Evolutionary conservation across 768 basidiomycete species (phyloP).

Genomic region (Hirschioporus abietinus): DNA sequence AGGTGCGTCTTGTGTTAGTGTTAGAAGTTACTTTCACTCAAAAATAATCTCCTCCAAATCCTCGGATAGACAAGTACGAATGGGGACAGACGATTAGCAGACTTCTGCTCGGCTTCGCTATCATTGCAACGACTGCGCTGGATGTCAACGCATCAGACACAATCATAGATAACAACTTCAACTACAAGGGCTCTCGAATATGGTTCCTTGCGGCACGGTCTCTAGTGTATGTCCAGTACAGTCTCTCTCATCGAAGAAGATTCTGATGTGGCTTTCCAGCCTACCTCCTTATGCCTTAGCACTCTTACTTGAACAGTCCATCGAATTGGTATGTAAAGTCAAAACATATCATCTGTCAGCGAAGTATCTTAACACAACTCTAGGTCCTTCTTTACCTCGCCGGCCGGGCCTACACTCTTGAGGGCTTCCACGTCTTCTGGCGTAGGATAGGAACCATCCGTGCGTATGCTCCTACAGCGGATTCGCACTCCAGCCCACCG

Average conservation of each 20-base stretch:
- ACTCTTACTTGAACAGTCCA: background rate
- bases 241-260: background rate
- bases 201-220: background rate
- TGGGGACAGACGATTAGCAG: slow-evolving; percentile 1
- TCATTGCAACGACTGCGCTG: background rate
- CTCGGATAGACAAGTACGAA: slow-evolving; percentile 1
- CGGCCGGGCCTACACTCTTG: background rate
- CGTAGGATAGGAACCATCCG: background rate
- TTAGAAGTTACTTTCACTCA: background rate
- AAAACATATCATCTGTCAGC: background rate
- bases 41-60: background rate
- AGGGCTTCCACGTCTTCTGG: background rate
- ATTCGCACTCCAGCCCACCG: background rate
- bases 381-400: background rate
- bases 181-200: background rate
- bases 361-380: background rate
- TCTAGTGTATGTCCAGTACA: background rate
- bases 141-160: background rate
- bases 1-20: background rate
- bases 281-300: background rate
- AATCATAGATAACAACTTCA: background rate
- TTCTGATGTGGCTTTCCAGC: background rate
- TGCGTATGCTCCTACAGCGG: background rate
- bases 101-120: background rate
- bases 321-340: background rate